Base-by-base conservation (phyloP, 164 flowering plant species). In the Magnolia officinalis region DNA sequence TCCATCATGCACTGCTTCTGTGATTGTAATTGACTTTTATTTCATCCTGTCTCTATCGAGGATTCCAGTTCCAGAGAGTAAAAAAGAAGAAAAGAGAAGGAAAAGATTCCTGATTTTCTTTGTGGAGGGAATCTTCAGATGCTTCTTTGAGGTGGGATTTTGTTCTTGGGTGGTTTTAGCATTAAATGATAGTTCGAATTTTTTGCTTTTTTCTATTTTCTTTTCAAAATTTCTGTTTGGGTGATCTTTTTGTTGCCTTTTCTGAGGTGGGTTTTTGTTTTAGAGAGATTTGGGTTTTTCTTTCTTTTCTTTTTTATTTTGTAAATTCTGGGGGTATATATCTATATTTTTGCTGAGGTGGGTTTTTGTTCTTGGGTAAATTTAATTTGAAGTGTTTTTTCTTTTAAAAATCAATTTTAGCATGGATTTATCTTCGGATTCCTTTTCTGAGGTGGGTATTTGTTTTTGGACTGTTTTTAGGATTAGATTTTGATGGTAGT, bases 121-220 rank as follows among this genome's bases (percentile, higher is more conserved):
- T 37, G 71, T 50, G 19, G 50, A 23, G 49, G 37, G 6, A 10
- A 67, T 26, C 23, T 26, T 26, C 16, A 2, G 31, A 10, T 45
- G 45, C 50, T n/a, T 45, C 50, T 68, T 13, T 68, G 51, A 68
- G 71, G 71, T 68, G 71, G 50, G 50, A 37, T 68, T 68, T 68
- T 16, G 19, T 26, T 68, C 18, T 29, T 68, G 5, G 8, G 14
- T 14, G 7, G 20, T 29, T 68, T 31, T 37, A 31, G 71, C 50
- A 13, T 3, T 68, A 19, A 16, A 8, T 65, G 16, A 3, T 68
- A 26, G 71, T 23, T 21, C 24, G 68, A 19, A 20, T 61, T 61
- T 61, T 61, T n/a, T 63, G 65, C 21, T 63, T 8, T 4, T 18
- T n/a, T 7, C 29, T 26, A 26, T 26, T n/a, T 63, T 18, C n/a